Evolutionary conservation across 192 early-diverging fungal species (phyloP).

Genomic region (Coemansia sp.): DNA sequence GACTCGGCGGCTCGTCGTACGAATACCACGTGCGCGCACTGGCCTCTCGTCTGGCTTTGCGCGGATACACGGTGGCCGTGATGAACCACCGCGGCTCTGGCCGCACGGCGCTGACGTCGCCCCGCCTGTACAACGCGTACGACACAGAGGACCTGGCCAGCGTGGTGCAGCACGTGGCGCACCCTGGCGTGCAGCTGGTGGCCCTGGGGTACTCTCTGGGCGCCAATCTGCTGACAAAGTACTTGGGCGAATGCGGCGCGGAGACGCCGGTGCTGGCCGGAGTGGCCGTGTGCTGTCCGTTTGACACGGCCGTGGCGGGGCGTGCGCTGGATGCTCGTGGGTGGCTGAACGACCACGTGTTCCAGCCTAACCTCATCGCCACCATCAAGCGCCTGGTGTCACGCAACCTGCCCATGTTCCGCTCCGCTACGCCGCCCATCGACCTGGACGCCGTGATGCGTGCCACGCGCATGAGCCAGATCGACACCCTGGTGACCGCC

Average conservation of each 20-base stretch:
- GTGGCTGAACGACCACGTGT: constrained; percentile 54
- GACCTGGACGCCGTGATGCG: constrained; percentile 56
- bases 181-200: constrained; percentile 59
- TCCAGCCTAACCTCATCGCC: constrained; percentile 59
- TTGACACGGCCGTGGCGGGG: constrained; percentile 59
- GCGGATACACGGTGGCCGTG: constrained; percentile 66
- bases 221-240: constrained; percentile 87
- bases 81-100: constrained; percentile 45
- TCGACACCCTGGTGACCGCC: constrained; percentile 74
- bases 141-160: constrained; percentile 70
- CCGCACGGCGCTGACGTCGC: constrained; percentile 44
- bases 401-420: constrained; percentile 43
- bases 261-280: constrained; percentile 66
- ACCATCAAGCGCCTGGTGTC: constrained; percentile 51
- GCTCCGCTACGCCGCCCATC: constrained; percentile 27
- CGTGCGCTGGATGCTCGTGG: constrained; percentile 47
- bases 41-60: constrained; percentile 52
- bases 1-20: constrained; percentile 87
- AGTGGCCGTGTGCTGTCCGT: constrained; percentile 82
- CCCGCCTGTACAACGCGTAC: constrained; percentile 75
- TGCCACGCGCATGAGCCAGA: constrained; percentile 64
- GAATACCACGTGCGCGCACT: constrained; percentile 84
- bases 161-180: constrained; percentile 17
- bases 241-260: constrained; percentile 74
- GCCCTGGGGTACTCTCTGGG: constrained; percentile 88